Conservation (phyloP, 2,329 filamentous ascomycete genomes). For the Rutstroemia sp. region DNA sequence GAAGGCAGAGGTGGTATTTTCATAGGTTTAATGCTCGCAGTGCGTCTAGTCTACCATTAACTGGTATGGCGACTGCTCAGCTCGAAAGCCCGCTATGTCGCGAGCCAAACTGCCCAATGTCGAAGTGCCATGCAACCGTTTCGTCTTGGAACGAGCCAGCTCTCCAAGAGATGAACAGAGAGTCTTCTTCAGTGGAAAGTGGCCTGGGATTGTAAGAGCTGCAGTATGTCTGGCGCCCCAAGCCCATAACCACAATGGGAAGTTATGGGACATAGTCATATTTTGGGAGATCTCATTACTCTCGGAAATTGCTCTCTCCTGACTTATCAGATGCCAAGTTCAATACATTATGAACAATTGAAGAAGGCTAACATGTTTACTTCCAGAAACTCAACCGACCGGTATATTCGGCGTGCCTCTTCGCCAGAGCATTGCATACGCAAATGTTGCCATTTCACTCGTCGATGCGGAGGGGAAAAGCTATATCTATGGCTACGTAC, state of each 20-base stretch:
- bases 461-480: constrained; percentile 88
- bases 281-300: no score
- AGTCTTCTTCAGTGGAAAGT: background rate
- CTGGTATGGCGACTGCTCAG: background rate
- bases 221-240: background rate
- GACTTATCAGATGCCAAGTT: background rate
- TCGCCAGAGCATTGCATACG: constrained; percentile 90
- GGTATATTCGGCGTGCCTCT: constrained; percentile 94
- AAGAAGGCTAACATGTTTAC: constrained; percentile 17
- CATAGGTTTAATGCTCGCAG: background rate
- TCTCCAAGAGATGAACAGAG: background rate
- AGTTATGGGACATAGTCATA: no score
- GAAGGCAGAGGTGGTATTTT: background rate
- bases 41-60: background rate
- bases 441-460: constrained; percentile 95
- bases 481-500: constrained; percentile 97
- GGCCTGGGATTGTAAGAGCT: constrained; percentile 1
- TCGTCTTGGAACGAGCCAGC: no score
- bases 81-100: background rate
- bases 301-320: background rate
- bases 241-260: no score
- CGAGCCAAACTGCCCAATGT: no score
- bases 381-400: constrained; percentile 36
- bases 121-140: no score
- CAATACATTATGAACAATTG: background rate